Evolutionary conservation across 2,329 filamentous ascomycete genomes (phyloP), one percentile per base, ranked within the genome.

Genomic region (Thielaviopsis ethacetica): DNA sequence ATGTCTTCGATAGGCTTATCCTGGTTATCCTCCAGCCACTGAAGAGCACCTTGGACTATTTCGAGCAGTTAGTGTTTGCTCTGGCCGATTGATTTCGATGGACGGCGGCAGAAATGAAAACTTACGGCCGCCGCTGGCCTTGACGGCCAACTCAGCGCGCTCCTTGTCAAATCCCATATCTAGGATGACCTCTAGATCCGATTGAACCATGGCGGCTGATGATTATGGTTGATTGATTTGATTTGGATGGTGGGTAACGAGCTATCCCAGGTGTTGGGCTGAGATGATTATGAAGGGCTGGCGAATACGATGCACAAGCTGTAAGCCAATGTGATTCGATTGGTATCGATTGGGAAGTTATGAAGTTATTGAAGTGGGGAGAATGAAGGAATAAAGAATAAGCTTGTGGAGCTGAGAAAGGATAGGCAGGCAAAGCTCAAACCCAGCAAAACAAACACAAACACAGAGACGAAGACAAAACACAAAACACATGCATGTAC

Each of bases 21-120:
- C 69, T 94, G 84, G 68, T 94, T 95, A 65, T 86, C 81, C 69
- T 95, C 91, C 1, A 98, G 80, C 93, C 93, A 98, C 73, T 95
- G 88, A 60, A 98, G 80, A 57, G 93, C 93, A 64, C 84, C 86
- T 69, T 93, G 85, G 53, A 96, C 88, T 91, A 63, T 17, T 41
- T 44, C 47, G 41, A 57, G 38, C 15, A 9, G 41, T 53, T 10
- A 53, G 49, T 44, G 53, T 56, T n/a, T 2, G 41, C 22, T 49
- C 13, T n/a, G 15, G 27, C 41, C 34, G 6, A 53, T 60, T 60
- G 30, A 56, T 50, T 60, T 10, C 5, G 7, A 10, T 34, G 12
- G 4, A 30, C 3, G 38, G 24, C 3, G 38, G 24, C 19, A n/a
- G 34, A 49, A 53, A 17, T 22, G 19, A 22, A 55, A 26, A 75